Evolutionary conservation across 73 alveolate species (phyloP), one percentile per base, ranked within the genome.

Genomic region (Paraurostyla sp.): DNA sequence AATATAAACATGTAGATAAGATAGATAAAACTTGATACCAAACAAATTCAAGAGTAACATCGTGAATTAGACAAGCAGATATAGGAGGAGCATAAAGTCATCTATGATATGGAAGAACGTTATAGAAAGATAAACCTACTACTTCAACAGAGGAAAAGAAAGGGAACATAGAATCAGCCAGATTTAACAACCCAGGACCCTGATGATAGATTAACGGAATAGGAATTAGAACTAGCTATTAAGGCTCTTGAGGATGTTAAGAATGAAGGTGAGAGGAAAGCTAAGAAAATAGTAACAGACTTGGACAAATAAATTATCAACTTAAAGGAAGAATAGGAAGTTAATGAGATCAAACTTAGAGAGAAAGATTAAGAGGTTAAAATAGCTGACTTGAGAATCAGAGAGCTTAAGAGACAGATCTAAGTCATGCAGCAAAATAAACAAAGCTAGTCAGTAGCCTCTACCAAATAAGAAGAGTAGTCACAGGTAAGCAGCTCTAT

Each of bases 51-150:
- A 13, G 89, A 78, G 4, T 27, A 78, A 36, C 29, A 49, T 20
- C 49, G 52, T 36, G 78, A 51, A 30, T 2, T 78, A 11, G 89
- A 78, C 22, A 78, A 54, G 62, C 15, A 22, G n/a, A 38, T 52
- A 0, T 78, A 78, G 32, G 89, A 78, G 60, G 62, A 78, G 46
- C 89, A 78, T 51, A 78, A 52, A 63, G 45, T 40, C 7, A 78
- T 78, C 35, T 52, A 52, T 32, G 89, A 50, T 54, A 18, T 51
- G 42, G 89, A 78, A 40, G 89, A 78, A 38, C 76, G 78, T 43
- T 78, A 33, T 60, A 49, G 89, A 54, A 78, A 78, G 32, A 50
- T 78, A 23, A 40, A 54, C 16, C n/a, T 20, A 1, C 41, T 78
- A 16, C 49, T 78, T 20, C 4, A 4, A 13, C 0, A 0, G 9